A percentile compares a stretch with the other conserved stretches of the same genome.
Conservation (phyloP, 768 basidiomycete species). For the Mycena filopes region DNA sequence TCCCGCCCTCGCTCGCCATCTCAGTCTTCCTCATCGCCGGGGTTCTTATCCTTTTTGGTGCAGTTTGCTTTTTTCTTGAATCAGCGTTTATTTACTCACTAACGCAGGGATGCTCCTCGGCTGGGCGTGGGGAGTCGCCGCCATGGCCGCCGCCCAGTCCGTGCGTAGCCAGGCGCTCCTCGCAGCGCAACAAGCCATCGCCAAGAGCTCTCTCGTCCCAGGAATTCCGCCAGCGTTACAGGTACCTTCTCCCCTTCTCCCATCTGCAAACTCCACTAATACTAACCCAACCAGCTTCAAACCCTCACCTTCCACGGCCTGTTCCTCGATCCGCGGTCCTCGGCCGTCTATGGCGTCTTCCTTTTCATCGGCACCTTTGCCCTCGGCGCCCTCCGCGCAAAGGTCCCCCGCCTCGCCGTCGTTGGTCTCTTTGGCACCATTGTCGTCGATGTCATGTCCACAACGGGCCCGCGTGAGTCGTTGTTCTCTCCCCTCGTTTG, state of each 20-base stretch:
- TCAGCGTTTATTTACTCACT: not conserved
- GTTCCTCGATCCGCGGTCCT: constrained; percentile 55
- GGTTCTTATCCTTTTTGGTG: constrained; percentile 48
- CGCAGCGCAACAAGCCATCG: constrained; percentile 45
- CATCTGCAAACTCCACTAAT: not conserved
- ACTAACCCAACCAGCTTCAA: constrained; percentile 43
- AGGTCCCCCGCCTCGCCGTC: constrained; percentile 51
- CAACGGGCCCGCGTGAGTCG: constrained; percentile 24
- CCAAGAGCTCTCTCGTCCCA: constrained; percentile 43
- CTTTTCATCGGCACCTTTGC: constrained; percentile 56
- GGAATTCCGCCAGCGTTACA: not conserved
- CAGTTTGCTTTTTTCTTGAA: constrained; percentile 8
- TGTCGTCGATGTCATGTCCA: constrained; percentile 51
- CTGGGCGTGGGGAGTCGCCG: constrained; percentile 58
- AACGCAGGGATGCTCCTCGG: constrained; percentile 52
- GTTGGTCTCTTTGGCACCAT: constrained; percentile 57
- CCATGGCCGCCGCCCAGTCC: constrained; percentile 53
- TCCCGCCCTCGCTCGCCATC: constrained; percentile 52
- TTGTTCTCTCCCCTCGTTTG: not conserved
- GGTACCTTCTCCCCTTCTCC: constrained; percentile 1
- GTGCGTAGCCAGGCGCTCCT: constrained; percentile 49
- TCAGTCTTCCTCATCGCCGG: constrained; percentile 49
- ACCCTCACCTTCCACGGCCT: constrained; percentile 48
- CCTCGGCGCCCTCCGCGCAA: constrained; percentile 50
- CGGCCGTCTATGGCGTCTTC: constrained; percentile 56